Conservation (phyloP, 805 yeast species). For the Saccharomycopsis guyanensis region DNA sequence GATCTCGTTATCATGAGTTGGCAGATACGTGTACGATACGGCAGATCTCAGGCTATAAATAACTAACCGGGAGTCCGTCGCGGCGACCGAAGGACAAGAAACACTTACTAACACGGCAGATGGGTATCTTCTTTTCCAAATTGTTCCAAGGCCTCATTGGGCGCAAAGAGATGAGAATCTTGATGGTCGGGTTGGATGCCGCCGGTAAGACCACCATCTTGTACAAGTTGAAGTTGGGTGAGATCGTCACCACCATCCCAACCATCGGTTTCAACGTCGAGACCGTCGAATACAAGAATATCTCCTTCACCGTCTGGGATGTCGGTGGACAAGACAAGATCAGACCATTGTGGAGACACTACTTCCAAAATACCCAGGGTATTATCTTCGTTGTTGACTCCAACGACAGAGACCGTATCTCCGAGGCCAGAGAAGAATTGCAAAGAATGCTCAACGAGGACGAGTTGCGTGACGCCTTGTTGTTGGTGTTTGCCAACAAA, state of each 20-base stretch:
- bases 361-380: conserved; percentile 98
- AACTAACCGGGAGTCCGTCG: no score
- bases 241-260: conserved; percentile 93
- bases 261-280: conserved; percentile 97
- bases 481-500: conserved; percentile 95
- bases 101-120: conserved; percentile 29
- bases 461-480: conserved; percentile 92
- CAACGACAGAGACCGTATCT: conserved; percentile 94
- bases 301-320: conserved; percentile 97
- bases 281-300: conserved; percentile 95
- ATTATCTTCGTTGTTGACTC: conserved; percentile 96
- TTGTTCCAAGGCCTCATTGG: conserved; percentile 93
- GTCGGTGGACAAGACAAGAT: conserved; percentile 99
- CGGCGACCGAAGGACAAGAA: no score
- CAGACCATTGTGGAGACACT: conserved; percentile 98
- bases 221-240: conserved; percentile 91
- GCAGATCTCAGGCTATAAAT: no score
- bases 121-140: conserved; percentile 95
- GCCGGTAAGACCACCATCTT: conserved; percentile 98
- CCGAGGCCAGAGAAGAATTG: conserved; percentile 96
- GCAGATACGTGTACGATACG: no score
- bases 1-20: no score
- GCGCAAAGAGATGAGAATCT: conserved; percentile 95
- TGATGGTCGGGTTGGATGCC: conserved; percentile 97
- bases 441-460: conserved; percentile 98